Base-by-base conservation (phyloP, 2,329 filamentous ascomycete genomes). In the Fusarium sp. region DNA sequence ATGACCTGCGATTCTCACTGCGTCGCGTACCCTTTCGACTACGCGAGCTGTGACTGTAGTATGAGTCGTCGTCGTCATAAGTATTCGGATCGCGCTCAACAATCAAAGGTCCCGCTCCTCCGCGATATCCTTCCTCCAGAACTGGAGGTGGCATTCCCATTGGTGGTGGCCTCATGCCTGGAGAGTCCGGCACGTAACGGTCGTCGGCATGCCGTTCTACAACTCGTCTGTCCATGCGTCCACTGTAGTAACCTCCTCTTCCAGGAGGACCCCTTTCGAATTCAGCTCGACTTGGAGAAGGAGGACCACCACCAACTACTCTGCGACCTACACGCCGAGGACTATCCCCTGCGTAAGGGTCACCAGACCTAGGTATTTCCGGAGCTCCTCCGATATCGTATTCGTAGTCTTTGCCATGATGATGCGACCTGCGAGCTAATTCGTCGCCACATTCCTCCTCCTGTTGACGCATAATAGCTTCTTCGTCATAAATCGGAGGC, bases 331-430 rank as follows among this genome's bases (percentile, higher is more conserved):
- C 74, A 51, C 79, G 78, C 45, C 81, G 77, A 62, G 87, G 89
- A 62, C 87, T 81, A 27, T 90, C 86, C 58, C 88, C 88, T 82
- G 88, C 84, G 71, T 88, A 87, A 14, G 83, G 79, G 61, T 88
- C 88, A 21, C 85, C 85, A 17, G 85, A 76, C 4, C 81, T 82
- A 25, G 80, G 72, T 15, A 77, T 63, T 33, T 80, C 78, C n/a
- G 75, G 78, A 45, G 78, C 74, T 13, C 75, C 78, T 31, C 73
- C 75, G 10, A 67, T 63, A 29, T 76, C 72, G 25, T 79, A 80
- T 25, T 78, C 79, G n/a, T 80, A 80, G 50, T 82, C 82, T 52
- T 80, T 80, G 53, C 72, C 76, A 33, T 79, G 63, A 20, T 75
- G 71, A 40, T 71, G 74, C 9, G 72, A 33, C 10, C 67, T 69